Evolutionary conservation across 352 stramenopile genomes (phyloP), one percentile per base, ranked within the genome.

Genomic region (Phytophthora pini): DNA sequence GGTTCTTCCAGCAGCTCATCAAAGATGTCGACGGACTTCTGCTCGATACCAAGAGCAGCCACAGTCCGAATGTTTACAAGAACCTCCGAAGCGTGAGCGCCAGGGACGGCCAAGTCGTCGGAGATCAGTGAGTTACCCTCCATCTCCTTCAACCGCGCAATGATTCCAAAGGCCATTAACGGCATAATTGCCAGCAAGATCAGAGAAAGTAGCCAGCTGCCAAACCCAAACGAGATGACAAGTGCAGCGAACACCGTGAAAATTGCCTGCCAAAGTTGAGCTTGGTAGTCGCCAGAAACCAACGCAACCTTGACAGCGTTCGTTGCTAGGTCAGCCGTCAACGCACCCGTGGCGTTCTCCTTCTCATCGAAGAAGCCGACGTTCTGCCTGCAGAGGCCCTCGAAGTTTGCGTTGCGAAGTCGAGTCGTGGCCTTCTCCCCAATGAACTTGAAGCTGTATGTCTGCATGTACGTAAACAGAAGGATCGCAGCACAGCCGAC

Each of bases 321-420:
- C 11, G 75, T 87, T 3, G 79, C 77, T 12, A 93, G 58, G 34
- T 90, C 76, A 13, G 77, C 79, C 0, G 72, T 76, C 15, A 83
- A 63, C 0, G 77, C 73, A 17, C 89, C 87, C 6, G 80, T 81
- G 7, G 77, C 79, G 44, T 93, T 89, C 5, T 77, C 61, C 45
- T 80, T 65, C 17, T 82, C 61, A 53, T 97, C 88, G 51, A 94
- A 96, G 53, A 86, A 96, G 0, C 68, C 82, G 4, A 93, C 61
- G 20, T 80, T 71, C n/a, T 82, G 79, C 0, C 48, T 55, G 36
- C 72, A 76, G 4, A 85, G 29, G 1, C 73, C 71, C 15, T 67
- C 41, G 24, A 89, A 87, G 9, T 87, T 79, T 8, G 78, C 56
- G 24, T 74, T 72, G 7, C 80, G 74, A 5, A 89, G 60, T 0